Evolutionary conservation across 192 early-diverging fungal species (phyloP).

Genomic region (Podila epigama): DNA sequence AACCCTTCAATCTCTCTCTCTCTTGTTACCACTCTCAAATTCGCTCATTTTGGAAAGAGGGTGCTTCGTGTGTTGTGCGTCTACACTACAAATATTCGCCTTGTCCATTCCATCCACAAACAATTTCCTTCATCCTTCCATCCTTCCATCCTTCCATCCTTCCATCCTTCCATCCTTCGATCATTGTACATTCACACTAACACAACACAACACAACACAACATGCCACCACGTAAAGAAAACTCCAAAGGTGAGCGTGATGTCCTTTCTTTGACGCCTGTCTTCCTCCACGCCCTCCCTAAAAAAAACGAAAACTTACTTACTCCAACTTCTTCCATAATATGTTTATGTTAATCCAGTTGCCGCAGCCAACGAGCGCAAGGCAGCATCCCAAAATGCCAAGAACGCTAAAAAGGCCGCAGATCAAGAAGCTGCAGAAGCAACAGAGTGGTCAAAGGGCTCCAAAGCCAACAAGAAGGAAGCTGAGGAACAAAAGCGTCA

Average conservation of each 20-base stretch:
- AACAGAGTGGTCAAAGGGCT: conserved; percentile 70
- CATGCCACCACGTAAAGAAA: conserved; percentile 1
- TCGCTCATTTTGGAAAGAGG: too few species aligned
- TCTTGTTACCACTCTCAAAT: too few species aligned
- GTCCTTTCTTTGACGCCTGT: too few species aligned
- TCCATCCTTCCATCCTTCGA: neutral
- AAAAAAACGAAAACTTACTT: neutral
- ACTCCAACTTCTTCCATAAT: neutral
- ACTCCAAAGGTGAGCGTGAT: neutral
- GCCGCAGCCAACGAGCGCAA: conserved; percentile 80
- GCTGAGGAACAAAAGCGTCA: conserved; percentile 63
- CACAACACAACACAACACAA: neutral
- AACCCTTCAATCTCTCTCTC: too few species aligned
- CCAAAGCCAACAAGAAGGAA: conserved; percentile 75
- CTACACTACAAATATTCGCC: too few species aligned
- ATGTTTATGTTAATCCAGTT: too few species aligned
- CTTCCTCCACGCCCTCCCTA: neutral
- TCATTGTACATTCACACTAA: neutral
- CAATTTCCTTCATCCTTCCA: neutral
- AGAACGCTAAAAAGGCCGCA: conserved; percentile 56
- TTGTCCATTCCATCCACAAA: too few species aligned
- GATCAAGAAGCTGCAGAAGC: conserved; percentile 68
- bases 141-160: neutral
- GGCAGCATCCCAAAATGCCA: conserved; percentile 67
- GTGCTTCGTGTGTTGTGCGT: too few species aligned